Conservation (phyloP, 106 monocot genomes). For the Alisma plantagoaquatica region DNA sequence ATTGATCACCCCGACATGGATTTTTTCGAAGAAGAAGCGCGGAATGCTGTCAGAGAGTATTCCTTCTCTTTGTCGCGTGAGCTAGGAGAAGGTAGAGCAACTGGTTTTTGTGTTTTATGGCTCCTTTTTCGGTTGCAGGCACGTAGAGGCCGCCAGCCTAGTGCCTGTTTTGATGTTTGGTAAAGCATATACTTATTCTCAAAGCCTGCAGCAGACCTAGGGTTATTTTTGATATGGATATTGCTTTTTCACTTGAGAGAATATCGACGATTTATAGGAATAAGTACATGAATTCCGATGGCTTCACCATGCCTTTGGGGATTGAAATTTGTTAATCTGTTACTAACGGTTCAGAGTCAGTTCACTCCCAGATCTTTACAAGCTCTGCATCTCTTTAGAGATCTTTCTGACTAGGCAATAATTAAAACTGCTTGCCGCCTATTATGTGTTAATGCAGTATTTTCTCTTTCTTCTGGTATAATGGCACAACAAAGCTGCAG, state of each 20-base stretch:
- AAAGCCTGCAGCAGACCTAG: not conserved
- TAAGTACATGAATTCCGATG: too few species aligned
- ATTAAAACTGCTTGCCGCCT: too few species aligned
- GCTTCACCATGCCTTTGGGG: too few species aligned
- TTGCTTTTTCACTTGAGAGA: not conserved
- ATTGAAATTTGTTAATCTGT: too few species aligned
- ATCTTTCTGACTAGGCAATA: too few species aligned
- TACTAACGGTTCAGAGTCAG: too few species aligned
- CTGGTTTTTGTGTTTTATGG: not conserved
- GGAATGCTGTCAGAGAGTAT: slow-evolving; percentile 40
- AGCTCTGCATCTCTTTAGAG: too few species aligned
- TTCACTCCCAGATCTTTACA: too few species aligned
- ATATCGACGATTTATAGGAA: too few species aligned
- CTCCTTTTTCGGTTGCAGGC: not conserved
- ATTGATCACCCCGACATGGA: slow-evolving; percentile 20
- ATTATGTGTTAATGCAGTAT: too few species aligned
- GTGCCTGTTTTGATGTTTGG: not conserved
- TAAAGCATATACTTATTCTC: not conserved
- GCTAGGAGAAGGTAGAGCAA: slow-evolving; percentile 24
- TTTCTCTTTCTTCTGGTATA: too few species aligned
- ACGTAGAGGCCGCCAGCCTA: slow-evolving; percentile 3
- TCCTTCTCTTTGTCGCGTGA: slow-evolving; percentile 40
- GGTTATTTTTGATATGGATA: not conserved
- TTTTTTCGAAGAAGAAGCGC: slow-evolving; percentile 62
- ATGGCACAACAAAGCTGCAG: too few species aligned